Evolutionary conservation across 2,329 filamentous ascomycete species (phyloP), one percentile per base, ranked within the genome.

Genomic region (Byssochlamys sp.): DNA sequence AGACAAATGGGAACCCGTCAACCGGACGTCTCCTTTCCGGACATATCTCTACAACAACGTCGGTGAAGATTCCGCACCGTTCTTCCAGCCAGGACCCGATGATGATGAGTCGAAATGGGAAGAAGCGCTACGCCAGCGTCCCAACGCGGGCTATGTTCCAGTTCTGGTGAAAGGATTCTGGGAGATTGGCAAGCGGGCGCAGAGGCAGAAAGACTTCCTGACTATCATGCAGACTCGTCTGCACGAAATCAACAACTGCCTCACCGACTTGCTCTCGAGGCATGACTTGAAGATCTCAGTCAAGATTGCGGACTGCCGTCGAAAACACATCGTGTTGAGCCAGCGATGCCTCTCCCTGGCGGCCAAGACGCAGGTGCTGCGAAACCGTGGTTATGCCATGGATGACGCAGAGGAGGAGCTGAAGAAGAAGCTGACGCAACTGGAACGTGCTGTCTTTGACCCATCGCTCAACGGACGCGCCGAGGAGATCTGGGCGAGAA

Each of bases 401-500:
- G 84, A 86, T 61, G 79, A 80, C 56, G 77, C 79, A 2, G 84
- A 87, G 68, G 84, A 86, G 67, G 81, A 82, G 60, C 65, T 87
- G 57, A 83, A 83, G 71, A 82, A 82, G 71, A 84, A 84, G 66
- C 73, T 87, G 53, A 64, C 78, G n/a, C 75, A 77, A 58, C 71
- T 87, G 53, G 81, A 85, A 67, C 78, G 78, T 55, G 76, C 77
- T 54, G 81, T 84, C 2, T 81, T 83, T 55, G 84, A 87, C 64
- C 83, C 84, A 0, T 78, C 80, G 4, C 75, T 86, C 52, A 78
- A 77, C 51, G 84, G 82, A 3, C 74, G 83, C 25, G 81, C 81
- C 58, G 84, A 87, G 67, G 84, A 86, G 69, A 83, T 86, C 57
- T 87, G 84, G 84, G 84, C 84, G 29, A 75, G 84, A 45, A 85